A percentile compares a stretch with the other conserved stretches of the same genome.
Conservation (phyloP, 2,329 filamentous ascomycete genomes). For the Pseudonectria buxi region DNA sequence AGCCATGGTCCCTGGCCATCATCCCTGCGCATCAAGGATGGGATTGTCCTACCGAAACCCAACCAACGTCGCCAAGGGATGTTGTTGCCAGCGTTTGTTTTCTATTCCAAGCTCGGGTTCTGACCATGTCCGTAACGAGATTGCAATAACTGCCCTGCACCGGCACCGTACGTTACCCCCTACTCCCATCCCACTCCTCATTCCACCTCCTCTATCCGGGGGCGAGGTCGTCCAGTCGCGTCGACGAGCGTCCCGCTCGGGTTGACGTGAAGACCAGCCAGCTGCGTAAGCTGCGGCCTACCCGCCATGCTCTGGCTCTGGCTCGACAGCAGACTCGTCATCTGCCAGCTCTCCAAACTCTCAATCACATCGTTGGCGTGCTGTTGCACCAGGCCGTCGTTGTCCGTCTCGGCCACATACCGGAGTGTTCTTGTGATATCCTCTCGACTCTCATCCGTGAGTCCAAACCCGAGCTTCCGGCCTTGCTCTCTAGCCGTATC, state of each 20-base stretch:
- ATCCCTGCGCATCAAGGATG: too few species aligned
- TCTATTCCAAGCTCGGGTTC: constrained; percentile 2
- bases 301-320: constrained; percentile 16
- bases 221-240: constrained; percentile 24
- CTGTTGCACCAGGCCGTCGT: constrained; percentile 59
- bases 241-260: constrained; percentile 20
- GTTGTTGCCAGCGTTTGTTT: too few species aligned
- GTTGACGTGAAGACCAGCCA: constrained; percentile 34
- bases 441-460: constrained; percentile 47
- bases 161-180: constrained; percentile 9
- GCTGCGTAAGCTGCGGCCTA: constrained; percentile 21
- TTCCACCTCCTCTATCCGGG: constrained; percentile 56
- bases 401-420: constrained; percentile 60
- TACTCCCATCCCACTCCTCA: constrained; percentile 27
- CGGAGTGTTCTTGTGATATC: constrained; percentile 56
- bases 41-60: too few species aligned
- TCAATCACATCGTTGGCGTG: constrained; percentile 63
- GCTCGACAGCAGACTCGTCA: constrained; percentile 42
- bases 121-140: constrained; percentile 16
- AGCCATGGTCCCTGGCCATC: too few species aligned
- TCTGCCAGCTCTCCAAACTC: constrained; percentile 55
- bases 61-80: too few species aligned
- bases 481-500: constrained; percentile 44
- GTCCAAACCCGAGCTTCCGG: constrained; percentile 44
- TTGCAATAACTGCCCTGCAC: constrained; percentile 17